A percentile compares a stretch with the other conserved stretches of the same genome.
Evolutionary conservation across 1,284 basidiomycete genomes (phyloP).

Genomic region (Rugosomyces carneus): DNA sequence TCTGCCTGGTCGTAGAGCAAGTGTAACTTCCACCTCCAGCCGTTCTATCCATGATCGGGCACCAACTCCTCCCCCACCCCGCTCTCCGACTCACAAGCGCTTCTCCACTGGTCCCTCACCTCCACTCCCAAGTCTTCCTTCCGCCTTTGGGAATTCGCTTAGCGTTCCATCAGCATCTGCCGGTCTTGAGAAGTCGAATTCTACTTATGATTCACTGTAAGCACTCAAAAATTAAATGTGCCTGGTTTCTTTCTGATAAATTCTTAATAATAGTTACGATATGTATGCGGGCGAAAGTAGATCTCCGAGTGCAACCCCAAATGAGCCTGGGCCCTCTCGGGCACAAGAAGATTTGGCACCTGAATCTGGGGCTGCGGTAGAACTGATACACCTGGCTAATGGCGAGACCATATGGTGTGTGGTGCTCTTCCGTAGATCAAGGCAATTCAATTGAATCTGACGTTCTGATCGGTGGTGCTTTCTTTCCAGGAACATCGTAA

Average conservation of each 20-base stretch:
- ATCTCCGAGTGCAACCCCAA: conserved; percentile 24
- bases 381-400: conserved; percentile 74
- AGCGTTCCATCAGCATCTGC: conserved; percentile 30
- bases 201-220: conserved; percentile 71
- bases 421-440: conserved; percentile 19
- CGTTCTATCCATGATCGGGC: conserved; percentile 72
- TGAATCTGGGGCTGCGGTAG: conserved; percentile 59
- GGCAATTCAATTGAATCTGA: background rate
- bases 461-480: conserved; percentile 12
- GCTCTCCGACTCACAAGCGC: conserved; percentile 44
- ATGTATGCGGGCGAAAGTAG: conserved; percentile 64
- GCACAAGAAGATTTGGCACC: conserved; percentile 20
- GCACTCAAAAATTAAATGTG: conserved; percentile 24
- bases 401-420: conserved; percentile 78
- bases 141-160: conserved; percentile 38
- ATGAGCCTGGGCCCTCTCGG: conserved; percentile 22
- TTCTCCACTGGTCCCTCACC: conserved; percentile 60
- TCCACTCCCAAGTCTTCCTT: conserved; percentile 62
- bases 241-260: conserved; percentile 17
- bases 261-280: conserved; percentile 53
- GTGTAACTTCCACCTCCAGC: conserved; percentile 49
- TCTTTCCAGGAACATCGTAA: conserved; percentile 67
- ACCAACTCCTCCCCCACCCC: conserved; percentile 78
- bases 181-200: conserved; percentile 55
- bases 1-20: conserved; percentile 51